Percentiles rank a stretch among this genome's conserved stretches.
Evolutionary conservation across 805 yeast genomes (phyloP).

Genomic region (Starmerella stigmatis): DNA sequence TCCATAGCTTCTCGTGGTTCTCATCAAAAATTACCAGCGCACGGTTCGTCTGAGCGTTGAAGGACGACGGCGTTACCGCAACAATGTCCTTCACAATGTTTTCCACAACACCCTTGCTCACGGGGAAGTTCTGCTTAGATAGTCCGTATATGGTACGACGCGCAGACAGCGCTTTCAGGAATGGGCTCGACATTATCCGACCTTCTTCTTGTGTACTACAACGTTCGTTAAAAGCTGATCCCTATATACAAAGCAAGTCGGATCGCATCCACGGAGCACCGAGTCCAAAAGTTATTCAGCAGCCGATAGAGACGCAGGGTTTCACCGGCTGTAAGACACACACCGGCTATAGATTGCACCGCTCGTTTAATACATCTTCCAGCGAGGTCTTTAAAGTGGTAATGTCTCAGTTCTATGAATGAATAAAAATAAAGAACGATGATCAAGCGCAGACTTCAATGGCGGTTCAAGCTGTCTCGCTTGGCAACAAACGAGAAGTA

Average conservation of each 20-base stretch:
- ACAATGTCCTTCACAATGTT: conserved; percentile 36
- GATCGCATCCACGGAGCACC: too few species aligned
- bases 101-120: conserved; percentile 35
- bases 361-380: too few species aligned
- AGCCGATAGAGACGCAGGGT: too few species aligned
- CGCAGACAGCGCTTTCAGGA: conserved; percentile 24
- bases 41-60: conserved; percentile 43
- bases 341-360: too few species aligned
- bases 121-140: conserved; percentile 36
- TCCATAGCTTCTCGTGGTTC: conserved; percentile 40
- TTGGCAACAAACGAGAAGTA: conserved; percentile 25
- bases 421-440: background rate
- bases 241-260: too few species aligned
- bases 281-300: too few species aligned
- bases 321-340: too few species aligned
- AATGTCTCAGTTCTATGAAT: background rate
- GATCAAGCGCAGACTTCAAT: too few species aligned
- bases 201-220: too few species aligned
- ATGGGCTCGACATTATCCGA: conserved; percentile 11
- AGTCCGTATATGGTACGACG: conserved; percentile 43
- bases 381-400: too few species aligned
- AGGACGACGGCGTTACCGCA: conserved; percentile 41
- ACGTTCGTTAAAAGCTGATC: too few species aligned
- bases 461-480: conserved; percentile 18
- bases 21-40: conserved; percentile 41